Base-by-base conservation (phyloP, 2,329 filamentous ascomycete genomes). In the Fusarium albosuccineum region DNA sequence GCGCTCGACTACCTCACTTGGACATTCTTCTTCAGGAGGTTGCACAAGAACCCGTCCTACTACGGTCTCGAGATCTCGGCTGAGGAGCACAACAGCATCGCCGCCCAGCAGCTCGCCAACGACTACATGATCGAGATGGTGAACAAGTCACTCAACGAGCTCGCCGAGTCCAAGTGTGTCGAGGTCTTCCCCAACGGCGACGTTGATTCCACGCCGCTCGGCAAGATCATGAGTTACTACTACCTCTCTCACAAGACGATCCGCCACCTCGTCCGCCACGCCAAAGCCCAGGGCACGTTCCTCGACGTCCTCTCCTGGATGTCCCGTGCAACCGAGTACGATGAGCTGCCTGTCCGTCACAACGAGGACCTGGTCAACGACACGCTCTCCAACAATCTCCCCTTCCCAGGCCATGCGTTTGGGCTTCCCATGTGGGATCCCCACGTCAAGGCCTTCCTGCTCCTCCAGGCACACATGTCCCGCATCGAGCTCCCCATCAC, bases 181-280 rank as follows among this genome's bases (percentile, higher is more conserved):
- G 86, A 90, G 16, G 85, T 97, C 4, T 91, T 93, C 73, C 90
- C 91, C 44, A 97, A 96, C 68, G 95, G 95, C 42, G 92, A 97
- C 70, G 90, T 99, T 29, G 92, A 97, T 71, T 84, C 95, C 1
- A 98, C 96, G 0, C 91, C 95, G 0, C 86, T 98, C 7, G 96
- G 96, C 73, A 97, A 97, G 82, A 98, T 99, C 75, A 97, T 98
- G 93, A 97, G 92, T 78, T 99, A 98, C 84, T 99, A 99, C 85
- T 99, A 99, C 76, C 89, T 96, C 48, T 97, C 94, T 0, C 96
- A 99, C 82, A 92, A 92, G 79, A 99, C 96, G 0, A 94, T 99
- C 73, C 92, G 96, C 1, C 90, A 93, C 73, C 87, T 99, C 7
- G 88, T 92, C 66, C 85, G 88, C 46, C 87, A 95, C 69, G 92